Percentiles rank a stretch among this genome's conserved stretches.
These are phyloP conservation scores for Amphicarpaea edgeworthii DNA, from an alignment of 306 rosid species.

Conservation along the genomic window DNA sequence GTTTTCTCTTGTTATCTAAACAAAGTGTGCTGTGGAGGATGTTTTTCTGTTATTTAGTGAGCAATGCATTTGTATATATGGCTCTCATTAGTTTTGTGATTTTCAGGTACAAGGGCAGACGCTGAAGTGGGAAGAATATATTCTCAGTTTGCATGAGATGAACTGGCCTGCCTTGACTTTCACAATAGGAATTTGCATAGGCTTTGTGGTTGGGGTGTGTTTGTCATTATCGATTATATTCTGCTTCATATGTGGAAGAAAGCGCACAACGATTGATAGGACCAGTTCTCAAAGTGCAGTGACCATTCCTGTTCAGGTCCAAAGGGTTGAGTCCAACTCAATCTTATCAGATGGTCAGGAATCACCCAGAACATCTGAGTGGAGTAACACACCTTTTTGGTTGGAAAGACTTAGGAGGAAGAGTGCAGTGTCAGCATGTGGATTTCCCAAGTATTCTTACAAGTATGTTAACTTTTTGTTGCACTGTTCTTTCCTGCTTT, in stretches of 20 bases:
- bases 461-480: slow-evolving; percentile 62
- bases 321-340: slow-evolving; percentile 61
- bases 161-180: slow-evolving; percentile 43
- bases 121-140: slow-evolving; percentile 26
- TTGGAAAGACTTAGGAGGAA: slow-evolving; percentile 82
- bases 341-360: slow-evolving; percentile 74
- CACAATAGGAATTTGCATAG: slow-evolving; percentile 72
- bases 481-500: slow-evolving; percentile 13
- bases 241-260: slow-evolving; percentile 62
- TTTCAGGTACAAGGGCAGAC: slow-evolving; percentile 48
- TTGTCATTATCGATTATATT: slow-evolving; percentile 63
- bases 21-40: background rate
- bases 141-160: slow-evolving; percentile 47
- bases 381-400: slow-evolving; percentile 70
- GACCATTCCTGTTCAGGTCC: slow-evolving; percentile 56
- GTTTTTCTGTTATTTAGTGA: slow-evolving; percentile 5
- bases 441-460: slow-evolving; percentile 91
- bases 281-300: slow-evolving; percentile 66
- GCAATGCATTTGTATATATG: background rate
- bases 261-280: slow-evolving; percentile 59
- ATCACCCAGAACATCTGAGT: slow-evolving; percentile 83
- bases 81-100: slow-evolving; percentile 28
- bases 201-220: slow-evolving; percentile 76
- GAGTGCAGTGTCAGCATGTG: slow-evolving; percentile 76
- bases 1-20: slow-evolving; percentile 3